Percentiles rank a stretch among this genome's conserved stretches.
Conservation (phyloP, 1,139 yeast species). For the Taphrina flavorubra region DNA sequence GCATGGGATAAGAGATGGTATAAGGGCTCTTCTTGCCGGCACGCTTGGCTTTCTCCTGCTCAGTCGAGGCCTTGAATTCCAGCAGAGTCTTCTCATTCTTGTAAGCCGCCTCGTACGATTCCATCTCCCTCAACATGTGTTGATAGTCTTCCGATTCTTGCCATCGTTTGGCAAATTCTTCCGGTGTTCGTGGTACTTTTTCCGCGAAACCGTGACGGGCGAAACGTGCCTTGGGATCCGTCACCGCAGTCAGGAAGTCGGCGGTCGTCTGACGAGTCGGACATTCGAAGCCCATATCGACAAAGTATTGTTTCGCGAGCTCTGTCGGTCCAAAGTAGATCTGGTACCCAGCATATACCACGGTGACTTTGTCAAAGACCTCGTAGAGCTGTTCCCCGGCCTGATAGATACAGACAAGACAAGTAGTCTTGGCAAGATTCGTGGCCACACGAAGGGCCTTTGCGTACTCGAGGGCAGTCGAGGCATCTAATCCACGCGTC, state of each 20-base stretch:
- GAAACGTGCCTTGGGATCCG: conserved; percentile 62
- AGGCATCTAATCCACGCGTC: conserved; percentile 78
- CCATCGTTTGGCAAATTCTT: conserved; percentile 66
- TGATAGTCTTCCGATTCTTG: conserved; percentile 59
- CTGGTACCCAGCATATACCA: conserved; percentile 65
- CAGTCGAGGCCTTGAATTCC: conserved; percentile 43
- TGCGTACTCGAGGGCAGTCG: conserved; percentile 72
- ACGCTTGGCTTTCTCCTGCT: conserved; percentile 46
- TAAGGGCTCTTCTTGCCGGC: conserved; percentile 46
- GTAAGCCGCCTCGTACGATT: conserved; percentile 53
- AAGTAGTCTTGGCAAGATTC: conserved; percentile 61
- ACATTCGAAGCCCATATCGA: conserved; percentile 65
- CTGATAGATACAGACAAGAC: conserved; percentile 66
- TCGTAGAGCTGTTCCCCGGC: conserved; percentile 71
- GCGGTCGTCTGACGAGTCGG: conserved; percentile 67
- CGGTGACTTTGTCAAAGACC: conserved; percentile 68
- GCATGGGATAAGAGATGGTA: conserved; percentile 45
- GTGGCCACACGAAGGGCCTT: conserved; percentile 68
- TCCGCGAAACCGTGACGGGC: conserved; percentile 59
- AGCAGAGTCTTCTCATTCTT: conserved; percentile 47
- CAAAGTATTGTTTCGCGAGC: conserved; percentile 62
- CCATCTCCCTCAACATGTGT: conserved; percentile 55
- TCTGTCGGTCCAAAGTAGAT: conserved; percentile 64
- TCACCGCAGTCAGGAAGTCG: conserved; percentile 72
- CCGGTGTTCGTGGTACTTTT: conserved; percentile 63